Conservation (phyloP, 164 flowering plant species). For the Vitis rotundifolia region DNA sequence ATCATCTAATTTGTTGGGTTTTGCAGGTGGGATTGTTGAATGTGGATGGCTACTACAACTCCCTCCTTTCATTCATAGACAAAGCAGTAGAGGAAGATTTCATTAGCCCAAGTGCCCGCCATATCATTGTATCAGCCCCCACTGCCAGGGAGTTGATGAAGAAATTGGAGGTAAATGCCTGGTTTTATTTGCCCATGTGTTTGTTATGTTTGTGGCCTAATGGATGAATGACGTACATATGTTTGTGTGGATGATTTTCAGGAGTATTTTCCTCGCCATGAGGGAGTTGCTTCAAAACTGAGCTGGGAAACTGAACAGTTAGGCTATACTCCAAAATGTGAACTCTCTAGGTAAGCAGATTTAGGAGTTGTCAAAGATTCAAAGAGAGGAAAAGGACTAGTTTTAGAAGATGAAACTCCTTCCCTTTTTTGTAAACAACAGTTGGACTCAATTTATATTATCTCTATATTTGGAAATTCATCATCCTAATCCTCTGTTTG, state of each 20-base stretch:
- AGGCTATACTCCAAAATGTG: constrained; percentile 34
- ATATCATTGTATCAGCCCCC: constrained; percentile 74
- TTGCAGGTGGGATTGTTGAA: constrained; percentile 71
- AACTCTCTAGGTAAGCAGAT: constrained; percentile 34
- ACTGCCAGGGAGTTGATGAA: constrained; percentile 61
- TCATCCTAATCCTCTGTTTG: too few relatives aligned
- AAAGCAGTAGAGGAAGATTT: constrained; percentile 83
- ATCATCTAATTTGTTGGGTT: background rate
- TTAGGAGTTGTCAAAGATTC: background rate
- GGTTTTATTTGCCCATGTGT: background rate
- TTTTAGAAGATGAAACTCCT: constrained; percentile 9
- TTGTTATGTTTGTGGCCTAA: background rate
- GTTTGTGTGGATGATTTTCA: background rate
- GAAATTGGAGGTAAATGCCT: constrained; percentile 60
- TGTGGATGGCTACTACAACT: constrained; percentile 80
- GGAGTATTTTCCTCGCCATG: constrained; percentile 48
- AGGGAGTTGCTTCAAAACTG: constrained; percentile 51
- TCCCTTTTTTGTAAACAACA: too few relatives aligned
- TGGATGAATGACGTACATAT: background rate
- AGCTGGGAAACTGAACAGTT: constrained; percentile 63
- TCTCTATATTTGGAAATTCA: background rate
- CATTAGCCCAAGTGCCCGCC: constrained; percentile 66
- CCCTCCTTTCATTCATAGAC: constrained; percentile 67
- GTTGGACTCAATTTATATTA: too few relatives aligned
- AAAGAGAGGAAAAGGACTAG: constrained; percentile 7